These are phyloP conservation scores for Eragrostis curvula DNA, from an alignment of 176 grass and related monocot species.

Conservation along the genomic window DNA sequence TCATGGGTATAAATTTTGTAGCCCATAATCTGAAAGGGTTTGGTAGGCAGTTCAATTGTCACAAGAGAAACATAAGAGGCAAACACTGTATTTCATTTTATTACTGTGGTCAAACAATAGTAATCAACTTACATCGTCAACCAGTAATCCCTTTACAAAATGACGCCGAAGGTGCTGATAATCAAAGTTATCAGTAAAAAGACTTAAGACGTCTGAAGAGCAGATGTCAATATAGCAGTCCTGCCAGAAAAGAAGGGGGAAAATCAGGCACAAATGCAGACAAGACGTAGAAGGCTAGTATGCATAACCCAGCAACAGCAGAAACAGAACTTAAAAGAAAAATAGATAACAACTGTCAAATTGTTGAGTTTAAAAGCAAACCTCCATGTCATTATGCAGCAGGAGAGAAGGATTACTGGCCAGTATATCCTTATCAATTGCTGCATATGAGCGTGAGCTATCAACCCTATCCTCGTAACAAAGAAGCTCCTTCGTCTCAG, in stretches of 20 bases:
- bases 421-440: slow-evolving; percentile 86
- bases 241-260: slow-evolving; percentile 47
- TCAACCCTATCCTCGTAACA: slow-evolving; percentile 88
- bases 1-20: slow-evolving; percentile 99
- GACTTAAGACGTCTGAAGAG: slow-evolving; percentile 89
- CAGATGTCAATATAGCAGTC: slow-evolving; percentile 99
- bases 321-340: not conserved
- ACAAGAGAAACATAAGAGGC: slow-evolving; percentile 25
- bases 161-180: slow-evolving; percentile 98
- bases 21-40: slow-evolving; percentile 88
- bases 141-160: slow-evolving; percentile 94
- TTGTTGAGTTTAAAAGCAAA: slow-evolving; percentile 42
- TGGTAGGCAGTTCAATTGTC: not conserved
- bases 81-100: slow-evolving; percentile 14
- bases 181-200: slow-evolving; percentile 98
- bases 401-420: slow-evolving; percentile 69
- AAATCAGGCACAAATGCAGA: not conserved
- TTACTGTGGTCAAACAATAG: slow-evolving; percentile 7
- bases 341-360: not conserved
- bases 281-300: not conserved
- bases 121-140: slow-evolving; percentile 78
- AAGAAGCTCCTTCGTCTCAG: slow-evolving; percentile 81
- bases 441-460: slow-evolving; percentile 46
- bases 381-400: slow-evolving; percentile 91
- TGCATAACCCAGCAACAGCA: slow-evolving; percentile 21